These are phyloP conservation scores for Xanthoparmelia taractica DNA, from an alignment of 495 filamentous ascomycete genomes.

Conservation along the genomic window DNA sequence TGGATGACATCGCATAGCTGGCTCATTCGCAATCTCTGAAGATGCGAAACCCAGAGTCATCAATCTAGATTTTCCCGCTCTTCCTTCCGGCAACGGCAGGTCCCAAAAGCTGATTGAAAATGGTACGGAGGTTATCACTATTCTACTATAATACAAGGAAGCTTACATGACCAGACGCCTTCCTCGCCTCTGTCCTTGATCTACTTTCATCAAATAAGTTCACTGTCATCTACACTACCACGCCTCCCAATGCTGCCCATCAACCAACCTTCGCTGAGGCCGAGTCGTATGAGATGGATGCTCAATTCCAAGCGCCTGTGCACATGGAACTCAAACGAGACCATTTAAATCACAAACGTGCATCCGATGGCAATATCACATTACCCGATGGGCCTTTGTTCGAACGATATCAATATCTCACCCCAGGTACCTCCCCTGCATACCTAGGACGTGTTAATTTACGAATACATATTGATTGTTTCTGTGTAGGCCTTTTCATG, in stretches of 20 bases:
- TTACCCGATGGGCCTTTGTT: constrained; percentile 57
- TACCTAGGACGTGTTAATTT: background rate
- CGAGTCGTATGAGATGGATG: constrained; percentile 45
- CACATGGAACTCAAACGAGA: constrained; percentile 58
- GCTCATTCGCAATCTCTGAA: constrained; percentile 39
- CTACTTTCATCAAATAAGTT: constrained; percentile 48
- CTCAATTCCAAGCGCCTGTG: constrained; percentile 40
- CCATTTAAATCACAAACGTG: constrained; percentile 30
- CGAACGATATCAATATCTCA: constrained; percentile 85
- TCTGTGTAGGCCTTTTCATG: constrained; percentile 68
- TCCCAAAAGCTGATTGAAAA: constrained; percentile 40
- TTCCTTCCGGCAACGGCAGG: constrained; percentile 35
- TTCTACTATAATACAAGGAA: background rate
- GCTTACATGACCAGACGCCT: constrained; percentile 42
- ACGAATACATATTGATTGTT: background rate
- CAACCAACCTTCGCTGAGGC: constrained; percentile 26
- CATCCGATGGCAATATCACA: constrained; percentile 29
- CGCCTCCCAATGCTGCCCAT: constrained; percentile 20
- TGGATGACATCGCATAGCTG: constrained; percentile 30
- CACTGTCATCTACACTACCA: constrained; percentile 57
- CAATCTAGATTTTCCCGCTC: constrained; percentile 45
- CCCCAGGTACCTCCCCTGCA: constrained; percentile 43
- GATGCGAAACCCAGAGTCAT: constrained; percentile 44
- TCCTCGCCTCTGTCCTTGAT: constrained; percentile 50
- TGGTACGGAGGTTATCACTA: constrained; percentile 28